A percentile compares a stretch with the other conserved stretches of the same genome.
phyloP scores from a whole-genome alignment of 179 eudicot species.

The Carnegiea gigantea region DNA sequence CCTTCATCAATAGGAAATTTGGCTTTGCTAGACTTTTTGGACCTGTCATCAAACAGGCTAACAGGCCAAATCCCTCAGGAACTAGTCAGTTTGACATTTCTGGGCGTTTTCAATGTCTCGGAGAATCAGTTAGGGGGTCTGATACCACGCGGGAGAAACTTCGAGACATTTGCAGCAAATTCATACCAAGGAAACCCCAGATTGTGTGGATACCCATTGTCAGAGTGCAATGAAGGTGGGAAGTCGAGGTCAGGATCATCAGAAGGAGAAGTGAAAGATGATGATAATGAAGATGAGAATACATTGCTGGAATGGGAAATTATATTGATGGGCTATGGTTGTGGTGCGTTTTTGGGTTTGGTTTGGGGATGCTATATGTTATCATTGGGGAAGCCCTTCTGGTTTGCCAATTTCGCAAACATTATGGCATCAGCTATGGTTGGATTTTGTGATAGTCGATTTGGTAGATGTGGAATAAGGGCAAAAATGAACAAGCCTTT shows the following conservation, averaged over 20 bases:
- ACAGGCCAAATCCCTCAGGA: constrained; percentile 24
- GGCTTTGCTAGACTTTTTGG: constrained; percentile 18
- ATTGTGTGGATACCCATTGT: constrained; percentile 36
- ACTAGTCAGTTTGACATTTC: constrained; percentile 13
- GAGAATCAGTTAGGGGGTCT: constrained; percentile 24
- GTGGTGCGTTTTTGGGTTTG: constrained; percentile 26
- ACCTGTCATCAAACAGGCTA: constrained; percentile 27
- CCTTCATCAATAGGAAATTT: constrained; percentile 19
- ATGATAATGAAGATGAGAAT: not conserved
- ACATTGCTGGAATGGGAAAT: constrained; percentile 21
- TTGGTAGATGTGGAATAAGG: not conserved
- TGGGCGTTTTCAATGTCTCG: constrained; percentile 26
- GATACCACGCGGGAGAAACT: constrained; percentile 29
- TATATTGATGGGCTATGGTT: constrained; percentile 27
- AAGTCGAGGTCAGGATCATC: not conserved
- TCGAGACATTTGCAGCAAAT: constrained; percentile 22
- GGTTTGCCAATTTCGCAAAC: constrained; percentile 16
- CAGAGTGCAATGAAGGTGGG: not conserved
- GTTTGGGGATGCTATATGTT: constrained; percentile 26
- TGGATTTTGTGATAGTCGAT: not conserved
- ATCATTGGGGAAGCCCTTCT: constrained; percentile 24
- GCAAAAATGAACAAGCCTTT: not conserved
- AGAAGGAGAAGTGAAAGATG: not conserved
- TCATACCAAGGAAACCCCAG: constrained; percentile 26
- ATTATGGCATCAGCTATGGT: not conserved